phyloP scores from a whole-genome alignment of 345 rosid species.

The Eucalyptus curtisii region DNA sequence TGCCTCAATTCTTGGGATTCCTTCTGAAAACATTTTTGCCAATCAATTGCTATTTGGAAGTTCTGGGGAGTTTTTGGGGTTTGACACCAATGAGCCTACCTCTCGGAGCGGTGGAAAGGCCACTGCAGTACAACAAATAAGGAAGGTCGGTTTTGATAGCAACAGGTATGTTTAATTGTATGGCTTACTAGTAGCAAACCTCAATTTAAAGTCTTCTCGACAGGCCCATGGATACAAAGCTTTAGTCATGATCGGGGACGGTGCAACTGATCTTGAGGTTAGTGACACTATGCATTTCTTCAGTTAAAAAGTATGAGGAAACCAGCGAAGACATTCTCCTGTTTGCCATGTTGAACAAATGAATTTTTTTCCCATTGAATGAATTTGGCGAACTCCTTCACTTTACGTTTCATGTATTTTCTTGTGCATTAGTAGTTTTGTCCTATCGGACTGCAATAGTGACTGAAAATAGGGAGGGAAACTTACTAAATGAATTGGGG shows the following conservation, averaged over 20 bases:
- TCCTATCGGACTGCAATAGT: neutral
- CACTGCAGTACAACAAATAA: constrained; percentile 73
- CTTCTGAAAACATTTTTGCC: constrained; percentile 73
- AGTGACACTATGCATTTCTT: neutral
- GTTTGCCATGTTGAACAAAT: neutral
- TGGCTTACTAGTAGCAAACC: neutral
- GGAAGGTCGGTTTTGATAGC: constrained; percentile 29
- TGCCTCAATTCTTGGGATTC: constrained; percentile 79
- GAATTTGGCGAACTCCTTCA: neutral
- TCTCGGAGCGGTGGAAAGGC: constrained; percentile 98
- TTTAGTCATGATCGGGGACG: constrained; percentile 94
- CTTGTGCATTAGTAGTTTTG: neutral
- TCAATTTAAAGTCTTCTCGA: neutral
- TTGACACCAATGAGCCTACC: constrained; percentile 82
- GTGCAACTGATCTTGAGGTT: constrained; percentile 98
- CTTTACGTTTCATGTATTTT: neutral
- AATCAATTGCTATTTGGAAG: constrained; percentile 65
- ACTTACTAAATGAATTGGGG: neutral
- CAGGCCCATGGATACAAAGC: constrained; percentile 68
- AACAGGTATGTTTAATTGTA: neutral
- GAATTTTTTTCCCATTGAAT: neutral
- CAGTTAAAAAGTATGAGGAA: neutral
- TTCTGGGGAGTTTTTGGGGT: constrained; percentile 69
- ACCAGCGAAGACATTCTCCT: neutral
- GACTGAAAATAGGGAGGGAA: neutral